Evolutionary conservation across 225 moss, liverwort and hornwort genomes (phyloP).

Genomic region (Rhytidiadelphus loreus): DNA sequence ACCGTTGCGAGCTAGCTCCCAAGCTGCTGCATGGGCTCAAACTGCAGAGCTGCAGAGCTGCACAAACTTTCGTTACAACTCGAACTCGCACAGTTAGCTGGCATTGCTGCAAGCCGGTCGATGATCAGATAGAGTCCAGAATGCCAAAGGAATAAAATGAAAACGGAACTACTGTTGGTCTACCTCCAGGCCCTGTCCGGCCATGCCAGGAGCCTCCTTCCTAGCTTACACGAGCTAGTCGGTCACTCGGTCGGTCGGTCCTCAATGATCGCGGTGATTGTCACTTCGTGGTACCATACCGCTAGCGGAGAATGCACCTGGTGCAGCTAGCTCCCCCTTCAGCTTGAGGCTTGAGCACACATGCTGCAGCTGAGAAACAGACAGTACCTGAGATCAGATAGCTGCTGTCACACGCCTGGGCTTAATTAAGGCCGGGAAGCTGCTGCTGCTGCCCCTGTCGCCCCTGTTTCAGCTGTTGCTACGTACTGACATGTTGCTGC

Average conservation of each 20-base stretch:
- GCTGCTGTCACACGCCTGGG: conserved; percentile 15
- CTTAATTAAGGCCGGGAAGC: background rate
- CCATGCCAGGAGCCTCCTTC: background rate
- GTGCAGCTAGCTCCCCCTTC: background rate
- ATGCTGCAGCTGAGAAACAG: conserved; percentile 9
- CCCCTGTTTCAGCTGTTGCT: background rate
- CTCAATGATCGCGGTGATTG: background rate
- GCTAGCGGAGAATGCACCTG: background rate
- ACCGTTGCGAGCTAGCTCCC: background rate
- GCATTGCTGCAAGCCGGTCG: background rate
- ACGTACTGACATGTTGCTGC: background rate
- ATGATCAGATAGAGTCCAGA: background rate
- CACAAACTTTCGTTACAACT: background rate
- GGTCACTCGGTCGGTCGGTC: background rate
- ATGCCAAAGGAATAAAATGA: background rate
- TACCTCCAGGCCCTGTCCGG: background rate
- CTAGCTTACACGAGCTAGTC: background rate
- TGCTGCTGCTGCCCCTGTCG: background rate
- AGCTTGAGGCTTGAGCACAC: background rate
- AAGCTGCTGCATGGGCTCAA: background rate
- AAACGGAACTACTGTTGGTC: background rate
- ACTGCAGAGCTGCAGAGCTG: background rate
- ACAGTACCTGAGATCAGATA: conserved; percentile 7
- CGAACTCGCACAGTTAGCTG: background rate
- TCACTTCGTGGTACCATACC: background rate